phyloP scores from a whole-genome alignment of 176 grass and related monocot genomes.

The Microstegium vimineum region DNA sequence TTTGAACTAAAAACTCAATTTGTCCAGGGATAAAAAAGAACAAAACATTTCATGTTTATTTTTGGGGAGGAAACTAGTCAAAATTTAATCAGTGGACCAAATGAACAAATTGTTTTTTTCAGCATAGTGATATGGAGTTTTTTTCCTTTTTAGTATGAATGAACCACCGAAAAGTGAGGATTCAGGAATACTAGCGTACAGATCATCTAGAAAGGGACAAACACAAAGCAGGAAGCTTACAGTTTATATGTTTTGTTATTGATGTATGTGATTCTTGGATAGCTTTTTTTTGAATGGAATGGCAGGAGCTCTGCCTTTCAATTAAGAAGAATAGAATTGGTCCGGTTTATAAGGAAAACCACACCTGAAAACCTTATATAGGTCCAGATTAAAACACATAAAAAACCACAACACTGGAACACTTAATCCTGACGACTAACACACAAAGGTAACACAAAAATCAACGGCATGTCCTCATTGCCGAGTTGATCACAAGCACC shows the following conservation, averaged over 20 bases:
- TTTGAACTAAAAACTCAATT: background rate
- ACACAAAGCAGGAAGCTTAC: slow-evolving; percentile 45
- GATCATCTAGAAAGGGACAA: background rate
- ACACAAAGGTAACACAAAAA: no score
- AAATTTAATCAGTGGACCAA: background rate
- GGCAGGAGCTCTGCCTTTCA: no score
- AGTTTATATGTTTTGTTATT: slow-evolving; percentile 85
- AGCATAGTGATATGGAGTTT: background rate
- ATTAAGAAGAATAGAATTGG: no score
- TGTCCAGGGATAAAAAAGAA: background rate
- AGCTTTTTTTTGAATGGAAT: no score
- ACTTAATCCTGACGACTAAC: no score
- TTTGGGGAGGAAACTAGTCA: background rate
- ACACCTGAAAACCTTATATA: no score
- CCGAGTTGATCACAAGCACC: no score
- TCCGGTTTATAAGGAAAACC: no score
- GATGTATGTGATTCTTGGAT: slow-evolving; percentile 74
- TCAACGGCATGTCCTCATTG: no score
- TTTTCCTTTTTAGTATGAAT: background rate
- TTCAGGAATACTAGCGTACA: slow-evolving; percentile 6
- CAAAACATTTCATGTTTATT: background rate
- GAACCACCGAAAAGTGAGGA: background rate
- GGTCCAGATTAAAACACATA: no score
- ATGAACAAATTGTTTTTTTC: background rate
- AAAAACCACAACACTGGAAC: no score